A percentile compares a stretch with the other conserved stretches of the same genome.
Conservation (phyloP, 2,329 filamentous ascomycete species). For the Aureobasidium subglaciale region DNA sequence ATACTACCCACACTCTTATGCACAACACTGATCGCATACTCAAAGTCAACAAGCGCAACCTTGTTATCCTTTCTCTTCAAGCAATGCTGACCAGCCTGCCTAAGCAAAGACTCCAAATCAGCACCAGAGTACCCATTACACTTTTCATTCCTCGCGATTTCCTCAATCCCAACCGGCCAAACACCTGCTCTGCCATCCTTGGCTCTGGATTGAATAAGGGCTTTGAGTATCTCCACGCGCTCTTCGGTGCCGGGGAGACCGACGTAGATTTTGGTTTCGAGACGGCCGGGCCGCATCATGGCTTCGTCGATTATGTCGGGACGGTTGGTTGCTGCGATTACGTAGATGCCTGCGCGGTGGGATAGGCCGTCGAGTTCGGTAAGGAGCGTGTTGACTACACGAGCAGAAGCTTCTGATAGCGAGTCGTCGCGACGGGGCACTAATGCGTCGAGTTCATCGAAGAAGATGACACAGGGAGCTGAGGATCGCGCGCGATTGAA, state of each 20-base stretch:
- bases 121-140: slow-evolving; percentile 74
- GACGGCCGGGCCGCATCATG: slow-evolving; percentile 82
- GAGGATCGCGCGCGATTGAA: slow-evolving; percentile 82
- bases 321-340: slow-evolving; percentile 90
- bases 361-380: slow-evolving; percentile 87
- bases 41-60: slow-evolving; percentile 44
- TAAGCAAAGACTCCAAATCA: slow-evolving; percentile 53
- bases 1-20: slow-evolving; percentile 51
- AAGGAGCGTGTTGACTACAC: slow-evolving; percentile 90
- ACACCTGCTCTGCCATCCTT: slow-evolving; percentile 37
- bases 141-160: slow-evolving; percentile 57
- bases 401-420: slow-evolving; percentile 72
- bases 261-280: slow-evolving; percentile 84
- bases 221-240: slow-evolving; percentile 75
- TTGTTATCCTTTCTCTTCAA: slow-evolving; percentile 40
- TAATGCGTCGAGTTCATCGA: slow-evolving; percentile 92
- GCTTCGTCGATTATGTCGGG: slow-evolving; percentile 96
- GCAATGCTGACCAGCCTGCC: slow-evolving; percentile 53
- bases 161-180: slow-evolving; percentile 19
- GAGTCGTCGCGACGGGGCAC: slow-evolving; percentile 73
- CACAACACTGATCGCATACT: slow-evolving; percentile 35
- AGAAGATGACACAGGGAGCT: slow-evolving; percentile 91
- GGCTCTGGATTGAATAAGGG: slow-evolving; percentile 49
- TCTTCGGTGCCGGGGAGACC: slow-evolving; percentile 74
- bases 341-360: slow-evolving; percentile 76